phyloP scores from a whole-genome alignment of 495 filamentous ascomycete species.

The Lepraria neglecta region DNA sequence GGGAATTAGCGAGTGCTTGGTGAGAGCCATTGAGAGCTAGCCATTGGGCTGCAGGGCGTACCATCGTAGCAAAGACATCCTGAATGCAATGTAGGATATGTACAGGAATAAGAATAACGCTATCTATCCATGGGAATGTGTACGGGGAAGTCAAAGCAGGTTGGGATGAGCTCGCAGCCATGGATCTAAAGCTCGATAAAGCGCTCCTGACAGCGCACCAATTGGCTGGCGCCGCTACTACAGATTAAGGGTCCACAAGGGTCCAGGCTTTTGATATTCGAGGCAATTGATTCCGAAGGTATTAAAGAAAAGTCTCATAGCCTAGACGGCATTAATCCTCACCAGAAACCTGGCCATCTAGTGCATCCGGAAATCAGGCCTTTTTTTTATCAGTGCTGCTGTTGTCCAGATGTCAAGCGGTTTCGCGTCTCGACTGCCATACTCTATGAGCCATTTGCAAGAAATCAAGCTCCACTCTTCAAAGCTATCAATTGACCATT shows the following conservation, averaged over 20 bases:
- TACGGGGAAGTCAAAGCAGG: neutral
- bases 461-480: slow-evolving; percentile 9
- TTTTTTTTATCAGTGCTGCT: too few species aligned
- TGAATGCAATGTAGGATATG: neutral
- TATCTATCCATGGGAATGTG: neutral
- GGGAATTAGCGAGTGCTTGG: neutral
- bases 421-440: neutral
- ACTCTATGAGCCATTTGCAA: neutral
- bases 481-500: slow-evolving; percentile 15
- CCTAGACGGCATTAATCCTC: too few species aligned
- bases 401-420: too few species aligned
- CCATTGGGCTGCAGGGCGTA: neutral
- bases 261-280: neutral
- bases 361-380: too few species aligned
- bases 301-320: too few species aligned
- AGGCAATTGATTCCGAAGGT: neutral
- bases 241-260: neutral
- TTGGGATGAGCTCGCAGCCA: neutral
- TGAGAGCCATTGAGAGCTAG: neutral
- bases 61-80: slow-evolving; percentile 19
- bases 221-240: slow-evolving; percentile 9
- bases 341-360: too few species aligned
- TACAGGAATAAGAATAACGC: neutral
- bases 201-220: slow-evolving; percentile 15
- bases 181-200: neutral